Evolutionary conservation across 2,329 filamentous ascomycete genomes (phyloP), one percentile per base, ranked within the genome.

Genomic region (Elsinoe batatas): DNA sequence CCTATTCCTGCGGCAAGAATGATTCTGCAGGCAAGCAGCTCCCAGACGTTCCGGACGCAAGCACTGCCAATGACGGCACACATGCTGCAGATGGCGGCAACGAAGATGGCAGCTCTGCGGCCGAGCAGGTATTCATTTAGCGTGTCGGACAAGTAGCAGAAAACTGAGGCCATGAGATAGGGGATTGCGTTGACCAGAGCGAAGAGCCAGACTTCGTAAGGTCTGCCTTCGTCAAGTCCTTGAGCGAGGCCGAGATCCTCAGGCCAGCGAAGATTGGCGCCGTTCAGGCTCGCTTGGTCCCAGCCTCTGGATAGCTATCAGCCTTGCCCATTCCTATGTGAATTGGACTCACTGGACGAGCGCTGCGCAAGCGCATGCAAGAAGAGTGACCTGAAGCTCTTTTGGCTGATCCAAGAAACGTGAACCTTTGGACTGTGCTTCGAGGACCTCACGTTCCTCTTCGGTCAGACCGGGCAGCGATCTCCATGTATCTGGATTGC

Each of bases 1-100:
- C 67, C 67, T 64, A 68, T 68, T 26, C 67, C 67, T 20, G 68
- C 62, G 3, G 67, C 67, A 18, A 68, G 60, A 5, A 68, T 55
- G 33, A 67, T 58, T 4, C 68, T 64, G 58, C 63, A 68, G 22
- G 55, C 62, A 2, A 70, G 58, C 3, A 70, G 58, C 37, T 63
- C 53, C 33, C 60, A 57, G 64, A 64, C 67, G 37, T 58, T 66
- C 15, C 58, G 20, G 1, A 62, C 61, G 33, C 61, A 63, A 4
- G 64, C 66, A 22, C 62, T 60, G 0, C 64, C 67, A 53, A 69
- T 64, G 38, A 63, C 59, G 2, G 65, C 59, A 3, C 62, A 65
- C 18, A 69, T 58, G 38, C 64, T 66, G 40, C 67, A 59, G 1
- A 67, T 15, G 3, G 59, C 64, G 10, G 67, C 65, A 12, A 65